Percentiles rank a stretch among this genome's conserved stretches.
phyloP scores from a whole-genome alignment of 768 basidiomycete genomes.

The Megacollybia marginata region DNA sequence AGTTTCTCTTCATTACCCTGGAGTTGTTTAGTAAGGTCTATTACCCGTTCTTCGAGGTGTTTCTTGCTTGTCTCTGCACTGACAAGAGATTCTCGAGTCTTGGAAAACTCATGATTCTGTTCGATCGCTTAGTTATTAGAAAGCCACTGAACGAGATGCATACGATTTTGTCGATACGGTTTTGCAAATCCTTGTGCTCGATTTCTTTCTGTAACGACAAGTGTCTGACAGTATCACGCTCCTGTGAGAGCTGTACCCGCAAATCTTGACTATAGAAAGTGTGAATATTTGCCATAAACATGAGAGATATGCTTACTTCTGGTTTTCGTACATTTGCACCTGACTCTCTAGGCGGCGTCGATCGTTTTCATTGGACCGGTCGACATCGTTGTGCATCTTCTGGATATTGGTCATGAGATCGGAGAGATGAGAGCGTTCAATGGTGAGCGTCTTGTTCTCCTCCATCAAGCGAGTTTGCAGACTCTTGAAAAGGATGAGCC shows the following conservation, averaged over 20 bases:
- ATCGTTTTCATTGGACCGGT: conserved; percentile 78
- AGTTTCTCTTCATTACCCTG: conserved; percentile 81
- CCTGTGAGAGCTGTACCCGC: conserved; percentile 58
- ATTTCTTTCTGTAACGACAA: conserved; percentile 75
- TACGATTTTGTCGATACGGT: conserved; percentile 64
- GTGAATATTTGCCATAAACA: background rate
- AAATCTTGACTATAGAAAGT: conserved; percentile 58
- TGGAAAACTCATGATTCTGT: conserved; percentile 58
- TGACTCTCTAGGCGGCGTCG: conserved; percentile 75
- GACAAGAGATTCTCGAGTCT: conserved; percentile 62
- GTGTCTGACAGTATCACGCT: conserved; percentile 70
- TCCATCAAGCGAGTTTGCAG: conserved; percentile 76
- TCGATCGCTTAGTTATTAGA: conserved; percentile 8
- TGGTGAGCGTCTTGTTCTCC: conserved; percentile 73
- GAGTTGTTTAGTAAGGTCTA: conserved; percentile 52
- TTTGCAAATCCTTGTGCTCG: conserved; percentile 69
- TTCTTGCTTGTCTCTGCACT: conserved; percentile 73
- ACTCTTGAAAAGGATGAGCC: conserved; percentile 35
- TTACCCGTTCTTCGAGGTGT: conserved; percentile 68
- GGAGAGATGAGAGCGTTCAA: conserved; percentile 79
- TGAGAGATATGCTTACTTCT: conserved; percentile 46
- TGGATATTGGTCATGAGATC: conserved; percentile 88
- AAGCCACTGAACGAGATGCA: conserved; percentile 14
- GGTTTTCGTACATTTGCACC: conserved; percentile 68
- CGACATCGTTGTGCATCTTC: conserved; percentile 84